Percentiles rank a stretch among this genome's conserved stretches.
These are phyloP conservation scores for Lactarius indigo DNA, from an alignment of 768 basidiomycete genomes.

Conservation along the genomic window DNA sequence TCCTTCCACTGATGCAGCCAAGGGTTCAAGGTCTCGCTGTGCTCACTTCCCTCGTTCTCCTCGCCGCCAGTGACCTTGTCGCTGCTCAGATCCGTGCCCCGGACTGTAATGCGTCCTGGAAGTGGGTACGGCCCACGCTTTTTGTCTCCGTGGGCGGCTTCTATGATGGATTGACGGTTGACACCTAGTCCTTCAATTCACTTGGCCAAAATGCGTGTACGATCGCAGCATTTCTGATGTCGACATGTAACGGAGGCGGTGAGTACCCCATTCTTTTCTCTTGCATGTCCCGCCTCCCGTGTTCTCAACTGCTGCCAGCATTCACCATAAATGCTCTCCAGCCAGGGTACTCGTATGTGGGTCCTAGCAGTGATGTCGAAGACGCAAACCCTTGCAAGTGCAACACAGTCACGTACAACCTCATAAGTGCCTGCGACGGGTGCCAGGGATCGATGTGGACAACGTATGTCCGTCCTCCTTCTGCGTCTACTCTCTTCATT, in stretches of 20 bases:
- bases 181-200: constrained; percentile 10
- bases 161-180: neutral
- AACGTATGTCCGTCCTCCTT: neutral
- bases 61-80: neutral
- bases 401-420: constrained; percentile 9
- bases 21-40: neutral
- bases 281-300: neutral
- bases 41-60: neutral
- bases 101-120: neutral
- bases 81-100: constrained; percentile 9
- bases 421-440: constrained; percentile 20
- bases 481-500: no score
- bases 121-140: constrained; percentile 3
- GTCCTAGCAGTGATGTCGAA: neutral
- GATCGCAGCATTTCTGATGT: constrained; percentile 6
- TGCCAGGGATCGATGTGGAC: constrained; percentile 1
- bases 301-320: neutral
- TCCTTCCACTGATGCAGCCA: neutral
- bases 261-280: neutral
- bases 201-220: constrained; percentile 13
- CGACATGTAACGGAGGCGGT: constrained; percentile 15
- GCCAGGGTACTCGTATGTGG: constrained; percentile 3
- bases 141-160: neutral
- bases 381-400: constrained; percentile 16
- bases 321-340: neutral